phyloP scores from a whole-genome alignment of 495 filamentous ascomycete species.

The Penicillium cinerascens region DNA sequence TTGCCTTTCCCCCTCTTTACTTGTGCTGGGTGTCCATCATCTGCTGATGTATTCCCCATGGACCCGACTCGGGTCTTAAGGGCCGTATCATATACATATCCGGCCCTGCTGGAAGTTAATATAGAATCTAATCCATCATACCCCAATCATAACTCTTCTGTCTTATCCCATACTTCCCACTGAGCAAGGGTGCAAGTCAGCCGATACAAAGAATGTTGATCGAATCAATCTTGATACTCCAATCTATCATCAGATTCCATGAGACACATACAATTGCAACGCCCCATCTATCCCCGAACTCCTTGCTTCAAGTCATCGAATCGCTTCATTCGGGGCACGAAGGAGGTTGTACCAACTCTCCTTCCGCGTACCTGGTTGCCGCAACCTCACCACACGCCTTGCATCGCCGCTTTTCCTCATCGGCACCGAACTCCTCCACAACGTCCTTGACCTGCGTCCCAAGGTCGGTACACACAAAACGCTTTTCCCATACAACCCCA shows the following conservation, averaged over 20 bases:
- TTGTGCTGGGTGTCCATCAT: constrained; percentile 1
- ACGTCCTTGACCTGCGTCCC: constrained; percentile 97
- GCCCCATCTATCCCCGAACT: background rate
- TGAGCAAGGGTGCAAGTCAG: background rate
- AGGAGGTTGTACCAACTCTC: constrained; percentile 43
- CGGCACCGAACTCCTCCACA: constrained; percentile 74
- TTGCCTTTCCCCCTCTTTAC: constrained; percentile 5
- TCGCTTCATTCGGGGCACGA: constrained; percentile 14
- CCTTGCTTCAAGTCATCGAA: background rate
- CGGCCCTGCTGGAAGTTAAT: constrained; percentile 10
- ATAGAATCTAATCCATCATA: constrained; percentile 16
- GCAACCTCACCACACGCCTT: constrained; percentile 73
- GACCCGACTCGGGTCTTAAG: background rate
- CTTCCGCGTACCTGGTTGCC: constrained; percentile 39
- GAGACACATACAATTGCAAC: background rate
- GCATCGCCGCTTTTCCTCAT: constrained; percentile 72
- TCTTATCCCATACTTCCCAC: background rate
- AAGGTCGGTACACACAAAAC: constrained; percentile 85
- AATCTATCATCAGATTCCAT: background rate
- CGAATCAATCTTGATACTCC: background rate
- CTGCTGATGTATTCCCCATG: background rate
- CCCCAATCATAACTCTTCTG: background rate
- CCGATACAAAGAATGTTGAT: background rate
- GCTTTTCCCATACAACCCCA: constrained; percentile 76
- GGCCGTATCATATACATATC: constrained; percentile 7